Evolutionary conservation across 2,329 filamentous ascomycete species (phyloP).

Genomic region (Clonostachys rhizophaga): DNA sequence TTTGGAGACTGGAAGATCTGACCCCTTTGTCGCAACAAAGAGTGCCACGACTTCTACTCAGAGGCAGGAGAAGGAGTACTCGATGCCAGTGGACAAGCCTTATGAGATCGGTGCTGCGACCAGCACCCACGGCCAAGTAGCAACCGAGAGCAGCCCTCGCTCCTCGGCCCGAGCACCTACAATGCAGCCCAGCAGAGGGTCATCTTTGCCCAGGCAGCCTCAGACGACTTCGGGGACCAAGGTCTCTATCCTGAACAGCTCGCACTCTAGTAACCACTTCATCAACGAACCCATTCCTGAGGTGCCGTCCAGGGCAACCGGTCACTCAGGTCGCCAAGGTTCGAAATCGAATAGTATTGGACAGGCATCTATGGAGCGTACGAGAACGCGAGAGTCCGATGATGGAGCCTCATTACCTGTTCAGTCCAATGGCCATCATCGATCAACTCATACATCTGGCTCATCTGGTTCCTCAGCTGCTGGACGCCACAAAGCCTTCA

Average conservation of each 20-base stretch:
- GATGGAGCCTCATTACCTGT: slow-evolving; percentile 15
- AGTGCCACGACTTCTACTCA: too few relatives aligned
- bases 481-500: slow-evolving; percentile 45
- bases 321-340: slow-evolving; percentile 1
- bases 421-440: slow-evolving; percentile 15
- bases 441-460: slow-evolving; percentile 40
- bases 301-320: slow-evolving; percentile 19
- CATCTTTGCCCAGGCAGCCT: slow-evolving; percentile 10
- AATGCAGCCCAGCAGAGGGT: background rate
- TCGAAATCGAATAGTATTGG: slow-evolving; percentile 25
- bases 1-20: too few relatives aligned
- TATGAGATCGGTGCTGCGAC: too few relatives aligned
- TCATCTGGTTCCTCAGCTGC: slow-evolving; percentile 46
- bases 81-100: too few relatives aligned
- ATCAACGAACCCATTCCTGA: slow-evolving; percentile 23
- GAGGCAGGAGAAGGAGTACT: too few relatives aligned
- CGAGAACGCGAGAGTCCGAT: slow-evolving; percentile 24
- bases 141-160: too few relatives aligned
- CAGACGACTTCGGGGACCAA: slow-evolving; percentile 19
- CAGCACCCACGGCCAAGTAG: too few relatives aligned
- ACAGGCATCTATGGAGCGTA: slow-evolving; percentile 31
- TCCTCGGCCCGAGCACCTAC: background rate
- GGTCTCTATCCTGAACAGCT: slow-evolving; percentile 22
- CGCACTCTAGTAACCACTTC: slow-evolving; percentile 18
- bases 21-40: too few relatives aligned